Conservation (phyloP, 805 yeast species). For the Kodamaea sagamina region DNA sequence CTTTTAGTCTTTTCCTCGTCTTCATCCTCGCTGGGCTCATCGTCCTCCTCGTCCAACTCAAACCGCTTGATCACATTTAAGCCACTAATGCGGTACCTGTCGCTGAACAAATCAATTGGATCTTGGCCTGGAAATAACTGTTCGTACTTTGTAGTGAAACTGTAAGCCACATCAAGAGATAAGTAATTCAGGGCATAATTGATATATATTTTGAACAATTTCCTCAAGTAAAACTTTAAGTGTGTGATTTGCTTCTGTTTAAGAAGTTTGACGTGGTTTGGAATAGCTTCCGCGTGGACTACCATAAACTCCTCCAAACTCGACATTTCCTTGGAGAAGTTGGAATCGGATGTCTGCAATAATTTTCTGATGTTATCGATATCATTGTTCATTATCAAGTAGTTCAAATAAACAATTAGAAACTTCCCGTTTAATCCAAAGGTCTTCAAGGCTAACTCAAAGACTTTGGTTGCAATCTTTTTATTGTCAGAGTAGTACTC, state of each 20-base stretch:
- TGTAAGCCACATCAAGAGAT: conserved; percentile 64
- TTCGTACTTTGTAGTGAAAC: conserved; percentile 65
- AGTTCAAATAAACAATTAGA: conserved; percentile 68
- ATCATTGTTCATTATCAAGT: conserved; percentile 65
- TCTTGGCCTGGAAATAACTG: conserved; percentile 66
- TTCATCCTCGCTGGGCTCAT: conserved; percentile 20
- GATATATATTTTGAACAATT: conserved; percentile 50
- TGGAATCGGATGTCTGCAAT: conserved; percentile 74
- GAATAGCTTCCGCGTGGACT: conserved; percentile 14
- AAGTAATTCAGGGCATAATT: conserved; percentile 70
- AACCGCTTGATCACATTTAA: conserved; percentile 38
- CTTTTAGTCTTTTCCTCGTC: conserved; percentile 19
- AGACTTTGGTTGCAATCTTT: conserved; percentile 71
- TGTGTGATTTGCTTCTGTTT: conserved; percentile 21
- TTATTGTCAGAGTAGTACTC: conserved; percentile 70
- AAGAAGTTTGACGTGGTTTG: conserved; percentile 46
- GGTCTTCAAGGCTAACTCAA: conserved; percentile 73
- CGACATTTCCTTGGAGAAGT: conserved; percentile 41
- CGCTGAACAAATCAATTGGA: conserved; percentile 37
- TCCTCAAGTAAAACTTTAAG: conserved; percentile 30
- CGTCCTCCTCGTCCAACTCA: conserved; percentile 37
- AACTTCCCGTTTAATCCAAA: conserved; percentile 59
- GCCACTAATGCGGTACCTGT: conserved; percentile 40
- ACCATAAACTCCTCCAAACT: conserved; percentile 24
- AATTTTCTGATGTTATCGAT: conserved; percentile 76